A percentile compares a stretch with the other conserved stretches of the same genome.
Conservation (phyloP, 2,329 filamentous ascomycete genomes). For the Fusarium sp. region DNA sequence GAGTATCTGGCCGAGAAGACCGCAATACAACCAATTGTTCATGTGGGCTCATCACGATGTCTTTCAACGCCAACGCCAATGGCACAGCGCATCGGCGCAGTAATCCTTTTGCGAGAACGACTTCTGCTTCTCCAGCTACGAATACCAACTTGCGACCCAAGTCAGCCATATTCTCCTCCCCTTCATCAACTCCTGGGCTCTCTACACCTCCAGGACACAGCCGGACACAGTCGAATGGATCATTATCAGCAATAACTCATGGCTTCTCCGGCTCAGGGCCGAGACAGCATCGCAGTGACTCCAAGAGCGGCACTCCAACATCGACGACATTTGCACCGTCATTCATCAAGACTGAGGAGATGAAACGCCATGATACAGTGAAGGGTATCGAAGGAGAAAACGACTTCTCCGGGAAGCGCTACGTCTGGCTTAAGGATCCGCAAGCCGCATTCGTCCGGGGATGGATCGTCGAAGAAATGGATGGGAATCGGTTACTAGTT, state of each 20-base stretch:
- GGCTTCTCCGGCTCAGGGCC: conserved; percentile 10
- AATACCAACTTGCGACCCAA: conserved; percentile 69
- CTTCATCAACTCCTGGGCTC: conserved; percentile 53
- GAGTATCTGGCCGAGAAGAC: conserved; percentile 14
- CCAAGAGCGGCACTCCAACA: conserved; percentile 68
- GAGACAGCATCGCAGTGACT: conserved; percentile 61
- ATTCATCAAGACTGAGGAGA: conserved; percentile 90
- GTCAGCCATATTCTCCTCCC: conserved; percentile 75
- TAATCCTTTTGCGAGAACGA: conserved; percentile 79
- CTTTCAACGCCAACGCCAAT: conserved; percentile 46
- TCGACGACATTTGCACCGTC: conserved; percentile 92
- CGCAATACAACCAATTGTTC: conserved; percentile 37
- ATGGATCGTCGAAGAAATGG: conserved; percentile 85
- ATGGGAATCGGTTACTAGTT: conserved; percentile 74
- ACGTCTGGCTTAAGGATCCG: conserved; percentile 94
- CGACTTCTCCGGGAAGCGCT: conserved; percentile 97
- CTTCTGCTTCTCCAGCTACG: conserved; percentile 71
- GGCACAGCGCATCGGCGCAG: conserved; percentile 73
- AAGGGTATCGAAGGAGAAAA: conserved; percentile 93
- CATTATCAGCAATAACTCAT: conserved; percentile 46
- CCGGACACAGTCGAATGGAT: conserved; percentile 74
- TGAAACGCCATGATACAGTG: conserved; percentile 66
- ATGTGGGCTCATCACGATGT: conserved; percentile 44
- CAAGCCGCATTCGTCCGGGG: conserved; percentile 90
- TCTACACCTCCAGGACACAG: conserved; percentile 62